A percentile compares a stretch with the other conserved stretches of the same genome.
phyloP scores from a whole-genome alignment of 106 monocot species.

The Phalaenopsis aphrodite region DNA sequence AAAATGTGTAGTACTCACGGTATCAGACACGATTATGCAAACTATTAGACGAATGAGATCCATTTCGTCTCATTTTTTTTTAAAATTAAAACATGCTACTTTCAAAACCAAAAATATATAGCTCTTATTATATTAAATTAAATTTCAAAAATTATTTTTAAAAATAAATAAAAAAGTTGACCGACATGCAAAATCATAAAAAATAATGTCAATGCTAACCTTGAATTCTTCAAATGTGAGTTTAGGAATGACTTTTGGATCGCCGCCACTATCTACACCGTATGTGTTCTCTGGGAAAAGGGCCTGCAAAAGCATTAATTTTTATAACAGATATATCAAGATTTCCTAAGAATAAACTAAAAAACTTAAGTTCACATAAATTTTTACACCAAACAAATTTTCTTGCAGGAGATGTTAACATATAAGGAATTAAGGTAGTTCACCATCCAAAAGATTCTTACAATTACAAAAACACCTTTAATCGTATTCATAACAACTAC shows the following conservation, averaged over 20 bases:
- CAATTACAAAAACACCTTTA: neutral
- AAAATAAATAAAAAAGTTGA: no score
- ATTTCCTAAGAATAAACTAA: slow-evolving; percentile 3
- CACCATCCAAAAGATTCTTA: neutral
- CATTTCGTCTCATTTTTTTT: no score
- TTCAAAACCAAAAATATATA: no score
- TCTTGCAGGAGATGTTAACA: neutral
- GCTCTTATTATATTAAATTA: no score
- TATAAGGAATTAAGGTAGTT: neutral
- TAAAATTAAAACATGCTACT: no score
- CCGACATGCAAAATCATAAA: neutral
- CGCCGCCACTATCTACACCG: slow-evolving; percentile 98
- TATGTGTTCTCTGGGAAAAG: slow-evolving; percentile 94
- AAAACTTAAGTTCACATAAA: neutral
- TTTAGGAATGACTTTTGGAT: slow-evolving; percentile 91
- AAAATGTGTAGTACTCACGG: no score
- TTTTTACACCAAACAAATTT: neutral
- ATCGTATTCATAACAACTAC: neutral
- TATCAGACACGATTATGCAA: no score
- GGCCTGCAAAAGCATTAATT: slow-evolving; percentile 46
- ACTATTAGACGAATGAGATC: no score
- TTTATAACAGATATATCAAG: neutral
- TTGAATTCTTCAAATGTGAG: slow-evolving; percentile 98
- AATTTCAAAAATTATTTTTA: no score
- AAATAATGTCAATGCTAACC: slow-evolving; percentile 23